A percentile compares a stretch with the other conserved stretches of the same genome.
Conservation (phyloP, 2,329 filamentous ascomycete genomes). For the Lecanosticta acicola region DNA sequence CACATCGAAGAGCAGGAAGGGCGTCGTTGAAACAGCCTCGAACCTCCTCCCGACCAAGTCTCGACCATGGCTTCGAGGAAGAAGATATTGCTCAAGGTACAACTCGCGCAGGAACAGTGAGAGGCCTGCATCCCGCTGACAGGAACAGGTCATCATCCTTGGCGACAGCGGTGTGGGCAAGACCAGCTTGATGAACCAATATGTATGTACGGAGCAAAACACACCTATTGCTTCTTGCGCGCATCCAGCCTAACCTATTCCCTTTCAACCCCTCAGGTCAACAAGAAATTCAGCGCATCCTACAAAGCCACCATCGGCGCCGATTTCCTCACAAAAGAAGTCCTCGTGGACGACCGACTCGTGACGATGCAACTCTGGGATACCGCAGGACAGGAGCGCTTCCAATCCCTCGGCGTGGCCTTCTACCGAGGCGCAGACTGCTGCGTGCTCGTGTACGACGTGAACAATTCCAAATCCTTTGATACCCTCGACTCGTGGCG, state of each 20-base stretch:
- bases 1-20: background rate
- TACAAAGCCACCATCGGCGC: constrained; percentile 99
- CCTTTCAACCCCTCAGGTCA: constrained; percentile 69
- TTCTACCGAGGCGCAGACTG: constrained; percentile 98
- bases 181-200: constrained; percentile 99
- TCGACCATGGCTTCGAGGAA: constrained; percentile 34
- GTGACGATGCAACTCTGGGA: constrained; percentile 99
- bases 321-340: constrained; percentile 97
- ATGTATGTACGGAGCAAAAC: constrained; percentile 58
- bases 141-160: constrained; percentile 84
- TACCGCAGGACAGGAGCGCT: constrained; percentile 92
- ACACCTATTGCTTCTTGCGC: background rate
- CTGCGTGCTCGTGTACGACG: constrained; percentile 95
- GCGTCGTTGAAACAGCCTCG: background rate
- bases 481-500: constrained; percentile 97
- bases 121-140: constrained; percentile 9
- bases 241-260: constrained; percentile 4
- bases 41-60: background rate
- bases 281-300: constrained; percentile 99
- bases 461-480: constrained; percentile 99
- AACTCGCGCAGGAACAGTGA: background rate
- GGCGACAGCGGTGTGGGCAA: constrained; percentile 98
- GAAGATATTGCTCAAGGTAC: constrained; percentile 37
- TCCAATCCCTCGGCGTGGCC: constrained; percentile 92
- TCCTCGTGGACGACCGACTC: constrained; percentile 90